Conservation (phyloP, 176 grass and related monocot species). For the Eragrostis curvula region DNA sequence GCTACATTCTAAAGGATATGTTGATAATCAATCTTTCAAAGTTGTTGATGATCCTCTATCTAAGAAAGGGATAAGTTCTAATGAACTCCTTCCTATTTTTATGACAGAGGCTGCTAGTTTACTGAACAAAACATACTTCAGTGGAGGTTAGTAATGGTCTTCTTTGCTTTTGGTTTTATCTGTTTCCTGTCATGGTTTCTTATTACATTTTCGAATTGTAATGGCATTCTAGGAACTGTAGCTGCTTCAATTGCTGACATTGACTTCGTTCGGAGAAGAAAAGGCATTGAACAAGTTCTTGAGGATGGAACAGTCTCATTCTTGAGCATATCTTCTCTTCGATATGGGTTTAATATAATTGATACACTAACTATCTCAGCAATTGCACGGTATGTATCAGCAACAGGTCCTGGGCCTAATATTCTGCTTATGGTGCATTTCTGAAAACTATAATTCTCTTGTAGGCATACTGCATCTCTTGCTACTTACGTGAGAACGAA, state of each 20-base stretch:
- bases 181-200: neutral
- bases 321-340: constrained; percentile 86
- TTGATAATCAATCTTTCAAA: constrained; percentile 13
- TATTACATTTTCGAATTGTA: constrained; percentile 32
- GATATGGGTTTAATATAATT: constrained; percentile 84
- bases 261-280: constrained; percentile 88
- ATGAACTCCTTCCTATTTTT: constrained; percentile 43
- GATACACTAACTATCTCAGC: constrained; percentile 65
- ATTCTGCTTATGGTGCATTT: neutral
- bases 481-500: constrained; percentile 70
- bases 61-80: constrained; percentile 11
- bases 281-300: constrained; percentile 71
- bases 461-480: constrained; percentile 77
- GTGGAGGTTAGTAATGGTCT: constrained; percentile 73
- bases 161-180: constrained; percentile 14
- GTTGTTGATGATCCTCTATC: neutral
- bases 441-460: constrained; percentile 41
- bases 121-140: constrained; percentile 86
- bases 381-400: constrained; percentile 63
- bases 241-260: constrained; percentile 91
- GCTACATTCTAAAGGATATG: constrained; percentile 13
- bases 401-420: constrained; percentile 21
- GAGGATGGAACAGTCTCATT: constrained; percentile 96
- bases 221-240: constrained; percentile 72
- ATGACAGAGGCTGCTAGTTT: constrained; percentile 79